Base-by-base conservation (phyloP, 257 asterid genomes). In the Avicennia marina region DNA sequence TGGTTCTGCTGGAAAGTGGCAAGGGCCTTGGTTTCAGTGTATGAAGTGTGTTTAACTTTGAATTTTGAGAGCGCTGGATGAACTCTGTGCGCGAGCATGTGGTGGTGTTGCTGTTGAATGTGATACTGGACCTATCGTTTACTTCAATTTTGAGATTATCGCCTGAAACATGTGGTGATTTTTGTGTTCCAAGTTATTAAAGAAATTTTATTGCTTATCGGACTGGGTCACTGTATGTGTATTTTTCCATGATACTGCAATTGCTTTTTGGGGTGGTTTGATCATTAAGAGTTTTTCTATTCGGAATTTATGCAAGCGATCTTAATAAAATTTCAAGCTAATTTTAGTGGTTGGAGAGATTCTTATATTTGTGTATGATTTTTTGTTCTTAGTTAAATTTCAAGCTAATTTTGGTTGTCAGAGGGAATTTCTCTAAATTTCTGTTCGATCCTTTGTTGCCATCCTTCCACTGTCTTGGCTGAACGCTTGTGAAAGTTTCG, bases 1-100 rank as follows among this genome's bases (percentile, higher is more conserved):
- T n/a, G n/a, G n/a, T n/a, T n/a, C n/a, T n/a, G n/a, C n/a, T n/a
- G n/a, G n/a, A n/a, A n/a, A n/a, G n/a, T n/a, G n/a, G n/a, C n/a
- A n/a, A n/a, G n/a, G n/a, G n/a, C n/a, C n/a, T n/a, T n/a, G n/a
- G n/a, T n/a, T n/a, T n/a, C n/a, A n/a, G n/a, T n/a, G n/a, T n/a
- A n/a, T n/a, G n/a, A n/a, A n/a, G n/a, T n/a, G n/a, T n/a, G n/a
- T n/a, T n/a, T n/a, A 42, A 25, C 48, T 59, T 41, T 52, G 55
- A 59, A 21, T 16, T 58, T 60, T 46, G 63, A 56, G 42, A 44
- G 58, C 49, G 56, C 12, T 44, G 34, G 36, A 34, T 58, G 56
- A 29, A 13, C 39, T 52, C 3, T 19, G 47, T 12, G 22, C 25
- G 11, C 7, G 26, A 44, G 16, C 27, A 21, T 48, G 58, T 16